Evolutionary conservation across 208 protist species (phyloP), one percentile per base, ranked within the genome.

Genomic region (Leishmania mexicana): DNA sequence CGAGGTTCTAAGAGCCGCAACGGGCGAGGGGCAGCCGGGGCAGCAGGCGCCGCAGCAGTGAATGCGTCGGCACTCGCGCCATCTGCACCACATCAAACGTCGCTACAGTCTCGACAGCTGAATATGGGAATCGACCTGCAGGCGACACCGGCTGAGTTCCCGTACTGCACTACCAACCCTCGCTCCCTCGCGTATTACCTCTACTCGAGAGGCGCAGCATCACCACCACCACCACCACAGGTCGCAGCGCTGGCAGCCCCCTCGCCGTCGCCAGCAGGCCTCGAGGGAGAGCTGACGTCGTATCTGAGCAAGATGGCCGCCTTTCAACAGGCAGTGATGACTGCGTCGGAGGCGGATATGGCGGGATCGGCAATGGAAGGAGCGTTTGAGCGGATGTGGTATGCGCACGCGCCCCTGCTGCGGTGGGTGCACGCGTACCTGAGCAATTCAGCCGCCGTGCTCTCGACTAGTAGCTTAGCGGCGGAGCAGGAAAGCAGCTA

Each of bases 401-500:
- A 64, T 58, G 76, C 81, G 51, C 45, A 80, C 49, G 81, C 78
- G 42, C 42, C 74, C 1, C 38, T 79, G 76, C 67, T 88, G 76
- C 31, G n/a, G 64, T 81, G 83, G 81, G 28, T 82, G 7, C 76
- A 79, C 38, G 70, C 38, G 42, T 86, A 80, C 60, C 57, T 86
- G 62, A 57, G 62, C 60, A 38, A 51, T 51, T 17, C 70, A 35
- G 11, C 45, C 21, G 70, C 42, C 24, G 11, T 10, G 11, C 45
- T 31, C 45, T 0, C 47, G 45, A 5, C 70, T 31, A 45, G 21
- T 54, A 10, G 40, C 45, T 28, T 10, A 17, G 70, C 70, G 45
- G 45, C 4, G 45, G 45, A 21, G 70, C 19, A 35, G 45, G 42
- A 24, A 11, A 54, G 42, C 24, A 58, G 38, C 21, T 38, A 64